Base-by-base conservation (phyloP, 495 filamentous ascomycete genomes). In the Xylaria castorea region DNA sequence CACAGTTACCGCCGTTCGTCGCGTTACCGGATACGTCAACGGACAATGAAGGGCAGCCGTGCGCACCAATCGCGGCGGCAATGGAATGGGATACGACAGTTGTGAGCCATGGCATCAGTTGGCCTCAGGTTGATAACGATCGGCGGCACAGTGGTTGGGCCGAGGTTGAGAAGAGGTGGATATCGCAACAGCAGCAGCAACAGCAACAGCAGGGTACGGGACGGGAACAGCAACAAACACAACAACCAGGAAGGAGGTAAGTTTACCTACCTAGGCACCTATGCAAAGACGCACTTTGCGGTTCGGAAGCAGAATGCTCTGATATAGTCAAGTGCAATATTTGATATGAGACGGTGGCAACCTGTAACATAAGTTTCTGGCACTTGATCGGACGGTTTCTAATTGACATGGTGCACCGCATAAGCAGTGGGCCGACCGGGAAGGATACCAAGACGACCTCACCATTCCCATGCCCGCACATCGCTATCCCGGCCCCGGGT, bases 401-500 rank as follows among this genome's bases (percentile, higher is more conserved):
- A 18, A 53, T 58, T 67, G 18, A 25, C 18, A 6, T 42, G 36
- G 34, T 50, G 71, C 20, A 40, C n/a, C 18, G 30, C 34, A 30
- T 20, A 57, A 68, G 69, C 73, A 77, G 75, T 12, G 66, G 70
- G 34, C 50, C 60, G n/a, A 51, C 66, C 16, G 62, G 53, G 42
- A 62, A 79, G 14, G 66, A 63, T 12, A 25, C 55, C 32, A 69
- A 73, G 50, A 51, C 75, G 3, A 46, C 73, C 57, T 66, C 68
- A 32, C 65, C 67, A 48, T 79, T 78, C 44, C 72, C 76, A 1
- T 79, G 73, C 53, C 79, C 79, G 12, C 72, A 75, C 27, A 67
- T 75, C 57, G 65, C 77, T 9, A 72, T 81, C 50, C 75, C 79
- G 62, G 66, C 61, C 25, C 89, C 89, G 0, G 80, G 81, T 20